Base-by-base conservation (phyloP, 208 protist genomes). In the Strigomonas galati region DNA sequence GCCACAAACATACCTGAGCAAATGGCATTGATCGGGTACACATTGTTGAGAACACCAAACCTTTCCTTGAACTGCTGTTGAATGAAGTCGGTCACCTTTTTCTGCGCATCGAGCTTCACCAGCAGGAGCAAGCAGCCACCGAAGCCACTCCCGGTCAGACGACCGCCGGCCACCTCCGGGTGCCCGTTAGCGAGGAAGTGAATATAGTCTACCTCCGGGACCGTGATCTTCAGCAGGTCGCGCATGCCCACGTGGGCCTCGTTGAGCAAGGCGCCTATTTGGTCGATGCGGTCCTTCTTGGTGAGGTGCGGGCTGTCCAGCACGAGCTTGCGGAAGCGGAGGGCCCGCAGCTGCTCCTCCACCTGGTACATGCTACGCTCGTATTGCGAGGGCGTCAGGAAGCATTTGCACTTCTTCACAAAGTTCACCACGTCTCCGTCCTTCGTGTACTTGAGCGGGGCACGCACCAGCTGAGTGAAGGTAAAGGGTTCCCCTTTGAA, bases 101-200 rank as follows among this genome's bases (percentile, higher is more conserved):
- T 78, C 56, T 78, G 32, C 0, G 77, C 76, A 21, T 63, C 72
- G 31, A 72, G 72, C 49, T 81, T 73, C 15, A 92, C 69, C 2
- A 92, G 76, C 64, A 85, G 62, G 21, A 94, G 75, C 12, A 90
- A 79, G 75, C 92, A 95, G 26, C 92, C 92, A 37, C 92, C 92
- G 72, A 97, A 97, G 40, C 92, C 92, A 28, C 87, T 89, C 26
- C 92, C 92, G 74, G 92, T 95, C 87, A 97, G 83, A 44, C 90
- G 84, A 23, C 82, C 81, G 15, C 92, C 92, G 1, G 83, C 79
- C 2, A 93, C 92, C n/a, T 72, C 62, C 27, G 77, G 62, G 67
- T 82, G 81, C 56, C 91, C 76, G 1, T 76, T 67, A 53, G 79
- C 67, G 56, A 24, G 12, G 19, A 26, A n/a, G 28, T 92, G 82